A percentile compares a stretch with the other conserved stretches of the same genome.
phyloP scores from a whole-genome alignment of 805 yeast species.

The Danielia reshetovae region DNA sequence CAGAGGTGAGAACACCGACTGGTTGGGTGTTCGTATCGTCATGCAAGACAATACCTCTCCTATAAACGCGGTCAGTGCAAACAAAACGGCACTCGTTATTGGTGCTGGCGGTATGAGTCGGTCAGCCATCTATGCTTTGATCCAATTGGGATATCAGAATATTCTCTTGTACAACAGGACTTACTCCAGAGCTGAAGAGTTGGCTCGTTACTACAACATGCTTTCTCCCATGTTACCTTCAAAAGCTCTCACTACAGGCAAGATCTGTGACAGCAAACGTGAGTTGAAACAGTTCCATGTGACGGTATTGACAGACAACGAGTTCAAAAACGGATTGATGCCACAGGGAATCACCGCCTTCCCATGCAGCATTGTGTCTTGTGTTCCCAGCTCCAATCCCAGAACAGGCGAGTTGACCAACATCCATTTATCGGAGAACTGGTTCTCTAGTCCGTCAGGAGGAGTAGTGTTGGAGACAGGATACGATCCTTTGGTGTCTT shows the following conservation, averaged over 20 bases:
- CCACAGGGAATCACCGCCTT: background rate
- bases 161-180: slow-evolving; percentile 12
- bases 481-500: slow-evolving; percentile 11
- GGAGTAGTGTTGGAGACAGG: slow-evolving; percentile 15
- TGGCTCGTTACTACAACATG: slow-evolving; percentile 8
- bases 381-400: slow-evolving; percentile 9
- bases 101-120: slow-evolving; percentile 18
- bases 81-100: slow-evolving; percentile 14
- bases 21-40: slow-evolving; percentile 13
- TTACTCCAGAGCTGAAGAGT: slow-evolving; percentile 4
- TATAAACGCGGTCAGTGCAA: slow-evolving; percentile 13
- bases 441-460: slow-evolving; percentile 15
- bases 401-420: slow-evolving; percentile 3
- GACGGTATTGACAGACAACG: background rate
- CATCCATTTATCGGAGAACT: slow-evolving; percentile 6
- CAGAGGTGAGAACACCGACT: slow-evolving; percentile 18
- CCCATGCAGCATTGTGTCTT: slow-evolving; percentile 11
- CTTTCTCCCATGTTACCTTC: slow-evolving; percentile 8
- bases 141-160: slow-evolving; percentile 11
- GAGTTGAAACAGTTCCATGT: slow-evolving; percentile 3
- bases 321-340: background rate
- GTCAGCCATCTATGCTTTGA: slow-evolving; percentile 15
- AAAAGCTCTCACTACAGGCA: slow-evolving; percentile 2
- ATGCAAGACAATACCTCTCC: slow-evolving; percentile 12
- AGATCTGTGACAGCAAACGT: slow-evolving; percentile 3